phyloP scores from a whole-genome alignment of 2,329 filamentous ascomycete genomes.

The Neopestalotiopsis clavispora region DNA sequence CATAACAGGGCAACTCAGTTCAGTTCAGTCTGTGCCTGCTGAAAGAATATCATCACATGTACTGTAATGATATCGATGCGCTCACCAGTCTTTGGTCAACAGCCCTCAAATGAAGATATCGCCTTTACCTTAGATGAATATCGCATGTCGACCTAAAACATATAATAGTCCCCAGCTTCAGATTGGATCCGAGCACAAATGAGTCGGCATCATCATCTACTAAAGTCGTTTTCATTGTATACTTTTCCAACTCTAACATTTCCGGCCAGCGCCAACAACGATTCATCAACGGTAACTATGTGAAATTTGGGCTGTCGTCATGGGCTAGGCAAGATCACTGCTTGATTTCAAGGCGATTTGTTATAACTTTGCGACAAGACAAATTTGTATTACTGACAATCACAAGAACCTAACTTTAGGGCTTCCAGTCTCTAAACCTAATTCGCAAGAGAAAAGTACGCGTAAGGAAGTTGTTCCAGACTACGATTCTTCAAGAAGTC shows the following conservation, averaged over 20 bases:
- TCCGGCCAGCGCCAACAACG: not conserved
- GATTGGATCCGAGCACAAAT: not conserved
- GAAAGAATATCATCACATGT: not conserved
- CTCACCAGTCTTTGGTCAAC: not conserved
- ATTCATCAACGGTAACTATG: not conserved
- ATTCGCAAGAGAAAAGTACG: not conserved
- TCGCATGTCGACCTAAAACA: not conserved
- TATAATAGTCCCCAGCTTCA: not conserved
- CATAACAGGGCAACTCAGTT: not conserved
- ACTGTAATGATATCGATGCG: not conserved
- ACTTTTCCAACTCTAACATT: not conserved
- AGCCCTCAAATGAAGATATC: not conserved
- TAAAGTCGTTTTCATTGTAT: not conserved
- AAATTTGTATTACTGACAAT: not conserved
- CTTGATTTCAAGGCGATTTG: not conserved
- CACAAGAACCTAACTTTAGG: not conserved
- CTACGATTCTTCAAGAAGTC: slow-evolving; percentile 1
- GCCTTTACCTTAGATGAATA: not conserved
- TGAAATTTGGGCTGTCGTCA: not conserved
- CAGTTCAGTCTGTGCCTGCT: not conserved
- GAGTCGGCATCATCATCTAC: not conserved
- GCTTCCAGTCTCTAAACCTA: not conserved
- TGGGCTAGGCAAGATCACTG: not conserved
- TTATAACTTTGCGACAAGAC: not conserved
- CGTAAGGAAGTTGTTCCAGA: not conserved